Evolutionary conservation across 1,139 yeast genomes (phyloP), one percentile per base, ranked within the genome.

Genomic region (Arxiozyma slooffiae): DNA sequence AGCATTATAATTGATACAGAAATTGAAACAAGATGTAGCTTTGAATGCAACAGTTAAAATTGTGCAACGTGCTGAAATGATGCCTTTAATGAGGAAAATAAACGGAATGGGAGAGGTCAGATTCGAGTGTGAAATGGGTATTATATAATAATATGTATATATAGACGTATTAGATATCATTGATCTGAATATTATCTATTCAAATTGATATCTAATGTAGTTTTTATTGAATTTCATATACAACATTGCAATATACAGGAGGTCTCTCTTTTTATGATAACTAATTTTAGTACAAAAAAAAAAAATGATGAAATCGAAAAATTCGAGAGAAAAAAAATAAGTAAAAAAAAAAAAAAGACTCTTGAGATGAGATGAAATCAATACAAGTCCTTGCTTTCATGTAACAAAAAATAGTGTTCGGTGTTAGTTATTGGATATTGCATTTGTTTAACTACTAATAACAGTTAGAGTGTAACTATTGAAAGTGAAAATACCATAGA

Each of bases 11-110:
- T 67, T 92, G 45, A 89, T 81, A 5, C 77, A 75, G 57, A 79
- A 85, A 62, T 73, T 92, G 59, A 79, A 80, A 59, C 83, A 81
- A 55, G 90, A 84, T 55, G 81, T 84, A 58, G 95, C 96, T 6
- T 71, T 90, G 55, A 77, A 77, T 52, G 96, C 96, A 0, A 96
- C 97, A 1, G 72, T 79, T 23, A 85, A 85, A 67, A 85, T 92
- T 52, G 87, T 96, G 0, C 85, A 85, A 59, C 77, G 96, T 58
- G 80, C 85, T 61, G 89, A 84, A 50, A 74, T 82, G 63, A 69
- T 76, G 40, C 72, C 75, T 8, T 71, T 92, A 59, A 89, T 88
- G 1, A 79, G 77, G 52, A 80, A 79, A 62, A 82, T 90, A 52
- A 80, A 78, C 52, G 78, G 79, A 57, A 67, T 85, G 47, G 74